Conservation (phyloP, 164 flowering plant species). For the Nelumbo lutea region DNA sequence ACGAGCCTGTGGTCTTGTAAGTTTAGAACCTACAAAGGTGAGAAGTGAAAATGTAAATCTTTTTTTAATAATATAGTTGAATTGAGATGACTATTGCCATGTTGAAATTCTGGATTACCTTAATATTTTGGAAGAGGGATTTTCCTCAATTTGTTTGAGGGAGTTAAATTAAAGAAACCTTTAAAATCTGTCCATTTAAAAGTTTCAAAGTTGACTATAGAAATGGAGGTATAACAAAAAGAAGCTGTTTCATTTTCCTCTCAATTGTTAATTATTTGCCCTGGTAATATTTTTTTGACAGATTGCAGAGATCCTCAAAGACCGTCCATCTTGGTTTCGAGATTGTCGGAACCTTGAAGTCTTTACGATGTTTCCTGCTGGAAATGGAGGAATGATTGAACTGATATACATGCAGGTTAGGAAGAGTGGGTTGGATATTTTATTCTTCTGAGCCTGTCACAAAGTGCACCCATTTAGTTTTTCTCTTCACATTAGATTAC, state of each 20-base stretch:
- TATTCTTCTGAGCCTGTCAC: background rate
- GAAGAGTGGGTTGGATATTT: background rate
- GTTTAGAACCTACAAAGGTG: conserved; percentile 67
- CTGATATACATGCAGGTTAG: conserved; percentile 74
- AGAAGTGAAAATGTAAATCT: background rate
- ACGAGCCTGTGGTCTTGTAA: conserved; percentile 69
- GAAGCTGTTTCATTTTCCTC: background rate
- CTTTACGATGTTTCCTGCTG: conserved; percentile 69
- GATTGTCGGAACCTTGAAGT: conserved; percentile 83
- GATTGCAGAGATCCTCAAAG: conserved; percentile 92
- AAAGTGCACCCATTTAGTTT: background rate
- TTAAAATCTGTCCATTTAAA: background rate
- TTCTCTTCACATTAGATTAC: background rate
- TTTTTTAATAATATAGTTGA: background rate
- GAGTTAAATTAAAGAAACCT: background rate
- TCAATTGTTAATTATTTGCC: background rate
- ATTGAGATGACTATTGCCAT: background rate
- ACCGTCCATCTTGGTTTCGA: conserved; percentile 88
- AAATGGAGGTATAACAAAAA: too few relatives aligned
- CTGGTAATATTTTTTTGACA: conserved; percentile 15
- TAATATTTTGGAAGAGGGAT: background rate
- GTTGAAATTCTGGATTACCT: background rate
- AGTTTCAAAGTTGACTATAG: background rate
- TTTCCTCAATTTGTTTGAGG: background rate
- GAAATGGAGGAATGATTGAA: conserved; percentile 84